A percentile compares a stretch with the other conserved stretches of the same genome.
Evolutionary conservation across 2,329 filamentous ascomycete genomes (phyloP).

Genomic region (Colletotrichum incanum): DNA sequence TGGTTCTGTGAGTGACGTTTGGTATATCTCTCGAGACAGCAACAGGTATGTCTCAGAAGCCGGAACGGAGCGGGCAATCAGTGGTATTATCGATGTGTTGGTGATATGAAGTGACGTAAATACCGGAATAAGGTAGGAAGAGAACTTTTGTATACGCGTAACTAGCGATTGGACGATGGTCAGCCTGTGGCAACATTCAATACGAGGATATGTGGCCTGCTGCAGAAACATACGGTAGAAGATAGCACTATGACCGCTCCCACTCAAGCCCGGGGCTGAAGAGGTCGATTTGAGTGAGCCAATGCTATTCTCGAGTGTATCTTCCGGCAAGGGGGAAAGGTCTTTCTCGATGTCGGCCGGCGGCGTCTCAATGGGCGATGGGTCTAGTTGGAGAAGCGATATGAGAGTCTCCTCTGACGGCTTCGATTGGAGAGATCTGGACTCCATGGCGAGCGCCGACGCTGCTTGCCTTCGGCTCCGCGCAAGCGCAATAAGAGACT

Average conservation of each 20-base stretch:
- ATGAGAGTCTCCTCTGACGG: constrained; percentile 44
- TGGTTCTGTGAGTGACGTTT: constrained; percentile 85
- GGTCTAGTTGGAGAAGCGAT: constrained; percentile 45
- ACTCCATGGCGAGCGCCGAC: constrained; percentile 31
- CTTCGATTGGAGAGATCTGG: constrained; percentile 38
- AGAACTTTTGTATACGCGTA: constrained; percentile 86
- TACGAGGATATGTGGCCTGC: neutral
- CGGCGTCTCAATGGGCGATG: constrained; percentile 67
- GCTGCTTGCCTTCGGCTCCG: neutral
- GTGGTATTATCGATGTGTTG: constrained; percentile 87
- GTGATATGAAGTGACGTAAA: constrained; percentile 84
- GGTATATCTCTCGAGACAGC: constrained; percentile 92
- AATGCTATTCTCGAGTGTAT: constrained; percentile 52
- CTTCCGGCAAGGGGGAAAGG: constrained; percentile 56
- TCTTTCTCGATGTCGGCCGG: constrained; percentile 66
- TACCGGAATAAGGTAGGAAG: constrained; percentile 85
- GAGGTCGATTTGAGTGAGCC: constrained; percentile 59
- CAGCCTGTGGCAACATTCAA: constrained; percentile 41
- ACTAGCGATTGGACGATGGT: constrained; percentile 63
- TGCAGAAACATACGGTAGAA: constrained; percentile 77
- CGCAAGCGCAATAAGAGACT: neutral
- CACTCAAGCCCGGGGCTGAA: constrained; percentile 71
- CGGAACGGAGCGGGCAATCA: constrained; percentile 79
- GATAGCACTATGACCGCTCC: constrained; percentile 76
- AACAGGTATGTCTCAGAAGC: constrained; percentile 89